Base-by-base conservation (phyloP, 495 filamentous ascomycete species). In the Trichoderma virens region DNA sequence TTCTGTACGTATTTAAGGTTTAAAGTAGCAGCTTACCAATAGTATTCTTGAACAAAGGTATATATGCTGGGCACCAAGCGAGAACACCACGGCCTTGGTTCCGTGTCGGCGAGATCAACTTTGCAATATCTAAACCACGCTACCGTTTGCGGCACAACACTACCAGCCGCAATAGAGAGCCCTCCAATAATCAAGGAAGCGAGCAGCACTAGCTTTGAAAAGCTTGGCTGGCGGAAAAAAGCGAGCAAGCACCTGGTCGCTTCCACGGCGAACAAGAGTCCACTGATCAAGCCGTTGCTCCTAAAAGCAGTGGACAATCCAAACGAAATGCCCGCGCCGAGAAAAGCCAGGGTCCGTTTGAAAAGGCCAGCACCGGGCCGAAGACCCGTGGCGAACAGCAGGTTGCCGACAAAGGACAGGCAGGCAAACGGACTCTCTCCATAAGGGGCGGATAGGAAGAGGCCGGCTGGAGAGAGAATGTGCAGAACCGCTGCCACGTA, bases 391-490 rank as follows among this genome's bases (percentile, higher is more conserved):
- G 85, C 80, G 72, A 93, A 93, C 65, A 90, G 69, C 39, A 90
- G 84, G 65, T 80, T 85, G 7, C 93, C 95, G 2, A 75, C 59
- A 66, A 98, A 90, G 59, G 88, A 88, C 32, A 97, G 75, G 8
- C 94, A 78, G 1, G 93, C 86, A 71, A 91, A 97, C 1, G 88
- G 71, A 59, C 88, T 85, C 75, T 98, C 95, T 25, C 84, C 82
- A 69, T 92, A 94, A 0, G 95, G 94, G 1, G 93, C 90, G 0
- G 89, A 92, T 31, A 98, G 84, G 70, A 98, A 97, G 2, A 96
- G 74, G 11, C 93, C 93, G 8, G 90, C 94, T 0, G 95, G 94
- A 4, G 86, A 90, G 27, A 98, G 69, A 47, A 96, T 84, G 71
- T 97, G 90, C 38, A 98, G 77, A 13, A 82, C 71, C 6, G 90